These are phyloP conservation scores for Cornus kousa DNA, from an alignment of 148 eudicot species.

Conservation along the genomic window DNA sequence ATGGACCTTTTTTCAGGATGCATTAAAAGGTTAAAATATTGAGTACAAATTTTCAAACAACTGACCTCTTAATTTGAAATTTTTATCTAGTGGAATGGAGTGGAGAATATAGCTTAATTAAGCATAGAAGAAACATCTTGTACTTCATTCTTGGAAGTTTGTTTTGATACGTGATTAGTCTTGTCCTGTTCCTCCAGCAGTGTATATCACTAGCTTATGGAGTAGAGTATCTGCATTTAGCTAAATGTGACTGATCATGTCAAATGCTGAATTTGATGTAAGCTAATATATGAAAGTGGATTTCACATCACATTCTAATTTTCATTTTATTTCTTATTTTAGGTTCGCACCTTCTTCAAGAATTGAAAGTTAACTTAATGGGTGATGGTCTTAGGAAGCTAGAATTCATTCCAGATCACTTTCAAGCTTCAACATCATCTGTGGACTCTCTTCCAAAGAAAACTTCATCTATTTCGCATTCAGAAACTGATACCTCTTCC, in stretches of 20 bases:
- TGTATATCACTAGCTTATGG: not conserved
- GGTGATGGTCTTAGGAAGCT: slow-evolving; percentile 73
- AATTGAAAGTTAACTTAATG: slow-evolving; percentile 44
- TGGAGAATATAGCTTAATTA: not conserved
- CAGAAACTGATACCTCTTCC: slow-evolving; percentile 23
- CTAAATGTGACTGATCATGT: not conserved
- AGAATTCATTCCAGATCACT: slow-evolving; percentile 69
- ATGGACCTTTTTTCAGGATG: not conserved
- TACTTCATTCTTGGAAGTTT: not conserved
- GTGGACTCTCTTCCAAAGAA: slow-evolving; percentile 22
- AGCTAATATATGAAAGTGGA: not conserved
- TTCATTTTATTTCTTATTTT: not conserved
- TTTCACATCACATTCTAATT: not conserved
- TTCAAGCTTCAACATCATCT: slow-evolving; percentile 48
- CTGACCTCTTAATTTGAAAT: not conserved
- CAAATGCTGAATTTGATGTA: not conserved
- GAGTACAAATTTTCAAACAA: not conserved
- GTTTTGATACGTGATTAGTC: not conserved
- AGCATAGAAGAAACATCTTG: not conserved
- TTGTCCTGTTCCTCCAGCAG: not conserved
- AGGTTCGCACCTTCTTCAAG: not conserved
- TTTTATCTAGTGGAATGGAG: not conserved
- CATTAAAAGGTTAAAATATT: not conserved
- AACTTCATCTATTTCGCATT: slow-evolving; percentile 28
- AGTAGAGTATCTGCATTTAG: not conserved